Conservation (phyloP, 2,329 filamentous ascomycete species). For the Aspergillus sp. region DNA sequence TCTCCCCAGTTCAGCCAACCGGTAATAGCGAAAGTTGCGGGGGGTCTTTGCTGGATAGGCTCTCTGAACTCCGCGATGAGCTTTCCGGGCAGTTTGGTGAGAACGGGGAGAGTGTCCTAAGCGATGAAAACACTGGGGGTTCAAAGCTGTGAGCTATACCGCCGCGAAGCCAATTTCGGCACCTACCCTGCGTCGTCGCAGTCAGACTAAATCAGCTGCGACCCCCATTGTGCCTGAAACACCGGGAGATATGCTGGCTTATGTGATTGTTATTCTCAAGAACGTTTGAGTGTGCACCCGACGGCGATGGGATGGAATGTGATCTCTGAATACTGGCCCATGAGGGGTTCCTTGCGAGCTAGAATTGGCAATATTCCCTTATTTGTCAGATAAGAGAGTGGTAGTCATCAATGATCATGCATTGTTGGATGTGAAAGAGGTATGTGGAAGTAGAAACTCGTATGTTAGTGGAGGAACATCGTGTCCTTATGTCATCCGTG, state of each 20-base stretch:
- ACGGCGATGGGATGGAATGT: background rate
- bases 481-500: slow-evolving; percentile 3
- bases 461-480: background rate
- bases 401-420: background rate
- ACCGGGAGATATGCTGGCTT: background rate
- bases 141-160: background rate
- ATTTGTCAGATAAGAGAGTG: background rate
- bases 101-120: background rate
- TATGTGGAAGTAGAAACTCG: background rate
- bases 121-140: background rate
- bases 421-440: background rate
- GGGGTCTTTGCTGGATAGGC: background rate
- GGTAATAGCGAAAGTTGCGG: background rate
- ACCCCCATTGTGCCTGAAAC: background rate
- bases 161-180: background rate
- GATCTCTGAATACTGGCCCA: background rate
- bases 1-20: background rate
- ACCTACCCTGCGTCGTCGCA: background rate
- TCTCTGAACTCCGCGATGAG: background rate
- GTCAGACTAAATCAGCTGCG: background rate
- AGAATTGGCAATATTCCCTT: too few species aligned
- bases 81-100: background rate
- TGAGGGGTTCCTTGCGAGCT: too few species aligned
- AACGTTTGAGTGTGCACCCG: background rate
- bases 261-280: background rate